These are phyloP conservation scores for Purpureocillium lavendulum DNA, from an alignment of 2,329 filamentous ascomycete genomes.

Conservation along the genomic window DNA sequence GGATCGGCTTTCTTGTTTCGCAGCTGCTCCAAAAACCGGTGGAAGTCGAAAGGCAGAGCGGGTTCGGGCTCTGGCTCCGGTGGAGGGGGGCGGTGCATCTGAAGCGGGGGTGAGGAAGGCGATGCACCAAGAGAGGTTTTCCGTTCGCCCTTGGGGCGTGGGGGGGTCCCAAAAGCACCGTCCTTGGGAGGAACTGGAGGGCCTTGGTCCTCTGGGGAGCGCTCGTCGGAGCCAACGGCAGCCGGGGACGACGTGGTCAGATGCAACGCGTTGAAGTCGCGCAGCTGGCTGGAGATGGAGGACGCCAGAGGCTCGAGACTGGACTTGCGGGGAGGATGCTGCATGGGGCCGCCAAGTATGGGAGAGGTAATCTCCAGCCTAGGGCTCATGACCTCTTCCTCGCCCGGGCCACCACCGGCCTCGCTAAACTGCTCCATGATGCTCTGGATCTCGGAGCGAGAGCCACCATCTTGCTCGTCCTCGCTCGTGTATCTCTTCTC, in stretches of 20 bases:
- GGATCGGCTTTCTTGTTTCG: conserved; percentile 97
- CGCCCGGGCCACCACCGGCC: conserved; percentile 59
- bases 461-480: conserved; percentile 59
- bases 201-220: conserved; percentile 34
- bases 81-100: conserved; percentile 56
- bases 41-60: conserved; percentile 88
- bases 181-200: conserved; percentile 56
- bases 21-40: conserved; percentile 90
- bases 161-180: conserved; percentile 32
- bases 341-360: conserved; percentile 54
- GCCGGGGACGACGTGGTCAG: conserved; percentile 30
- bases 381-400: conserved; percentile 87
- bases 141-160: conserved; percentile 29
- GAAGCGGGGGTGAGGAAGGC: conserved; percentile 37
- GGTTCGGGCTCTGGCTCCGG: conserved; percentile 74
- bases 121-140: conserved; percentile 16
- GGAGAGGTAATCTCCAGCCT: conserved; percentile 76
- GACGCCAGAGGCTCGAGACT: conserved; percentile 68
- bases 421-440: conserved; percentile 96
- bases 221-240: conserved; percentile 26
- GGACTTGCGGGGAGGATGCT: conserved; percentile 76
- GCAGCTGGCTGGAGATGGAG: conserved; percentile 37
- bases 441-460: conserved; percentile 81
- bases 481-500: conserved; percentile 50
- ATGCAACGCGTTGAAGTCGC: conserved; percentile 35